Conservation (phyloP, 371 early-diverging fungal genomes). For the Mortierella sp. region DNA sequence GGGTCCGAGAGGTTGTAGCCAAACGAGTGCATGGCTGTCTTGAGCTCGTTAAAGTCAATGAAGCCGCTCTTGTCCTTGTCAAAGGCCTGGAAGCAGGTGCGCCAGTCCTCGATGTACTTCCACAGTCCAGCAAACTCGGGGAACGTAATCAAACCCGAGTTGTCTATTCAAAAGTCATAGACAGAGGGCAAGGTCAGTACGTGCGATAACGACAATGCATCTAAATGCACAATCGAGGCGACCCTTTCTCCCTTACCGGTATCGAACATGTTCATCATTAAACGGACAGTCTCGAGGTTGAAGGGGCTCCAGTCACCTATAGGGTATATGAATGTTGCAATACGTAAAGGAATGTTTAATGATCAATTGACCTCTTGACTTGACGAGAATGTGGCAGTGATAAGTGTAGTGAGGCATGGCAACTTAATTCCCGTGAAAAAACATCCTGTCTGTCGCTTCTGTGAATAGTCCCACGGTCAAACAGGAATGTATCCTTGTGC, state of each 20-base stretch:
- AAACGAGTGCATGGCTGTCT: slow-evolving; percentile 73
- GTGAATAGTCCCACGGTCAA: no score
- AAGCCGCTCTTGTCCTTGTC: slow-evolving; percentile 76
- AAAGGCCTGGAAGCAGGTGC: slow-evolving; percentile 74
- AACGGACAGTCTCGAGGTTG: slow-evolving; percentile 77
- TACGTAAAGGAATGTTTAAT: background rate
- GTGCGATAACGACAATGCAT: background rate
- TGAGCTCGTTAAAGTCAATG: slow-evolving; percentile 74
- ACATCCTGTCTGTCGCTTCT: no score
- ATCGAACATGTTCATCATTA: slow-evolving; percentile 82
- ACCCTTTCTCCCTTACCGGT: slow-evolving; percentile 33
- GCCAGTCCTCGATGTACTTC: slow-evolving; percentile 83
- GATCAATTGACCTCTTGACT: no score
- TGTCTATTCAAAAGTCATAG: slow-evolving; percentile 61
- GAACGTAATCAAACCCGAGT: slow-evolving; percentile 72
- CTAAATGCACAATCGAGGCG: background rate
- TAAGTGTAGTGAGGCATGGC: background rate
- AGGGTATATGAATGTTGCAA: background rate
- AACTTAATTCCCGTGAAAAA: no score
- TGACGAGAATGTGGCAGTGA: background rate
- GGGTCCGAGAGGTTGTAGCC: slow-evolving; percentile 75
- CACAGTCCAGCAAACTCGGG: slow-evolving; percentile 73
- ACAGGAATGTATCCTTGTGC: no score
- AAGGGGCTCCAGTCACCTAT: slow-evolving; percentile 77
- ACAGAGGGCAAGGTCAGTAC: background rate